Evolutionary conservation across 2,329 filamentous ascomycete genomes (phyloP), one percentile per base, ranked within the genome.

Genomic region (Nothophaeocryptopus gaeumannii): DNA sequence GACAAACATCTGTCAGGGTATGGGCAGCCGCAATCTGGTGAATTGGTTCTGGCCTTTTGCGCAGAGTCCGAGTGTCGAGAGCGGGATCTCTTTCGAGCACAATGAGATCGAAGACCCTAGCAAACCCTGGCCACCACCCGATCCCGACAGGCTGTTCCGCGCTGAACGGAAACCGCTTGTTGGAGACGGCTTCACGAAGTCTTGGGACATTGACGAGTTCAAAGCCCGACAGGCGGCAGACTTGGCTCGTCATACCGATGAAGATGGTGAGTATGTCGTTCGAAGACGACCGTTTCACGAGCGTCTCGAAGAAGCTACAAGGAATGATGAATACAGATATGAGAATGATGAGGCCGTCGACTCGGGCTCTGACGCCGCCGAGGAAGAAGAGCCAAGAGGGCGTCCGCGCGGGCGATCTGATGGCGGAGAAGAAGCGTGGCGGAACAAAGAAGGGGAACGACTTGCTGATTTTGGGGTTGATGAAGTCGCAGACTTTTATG

Each of bases 381-480:
- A 61, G 5, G 65, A 65, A 15, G 64, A 67, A 35, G 63, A 68
- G 10, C 57, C 61, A 38, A 50, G 53, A 53, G 47, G 62, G 61
- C 35, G 60, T 36, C 32, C 46, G 9, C 10, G 26, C 5, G 31
- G 5, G 9, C 15, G 34, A 8, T 40, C 20, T n/a, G 44, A 61
- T 35, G 60, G 76, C 56, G 80, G 78, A 5, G 75, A 80, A 61
- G 77, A 78, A 36, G 78, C 73, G 5, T 93, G 88, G 88, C 81
- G 77, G 0, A 92, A 91, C 58, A 77, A 81, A 0, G 87, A 92
- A 45, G 88, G 88, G 1, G 86, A 92, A 63, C 75, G 82, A 31
- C 70, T 93, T 42, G 76, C 79, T 36, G 88, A 93, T 61, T 93
- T 84, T 63, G 88, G 88, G 1, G 87, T 93, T 0, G 88, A 92